Conservation (phyloP, 2,329 filamentous ascomycete genomes). For the Orbilia quercus region DNA sequence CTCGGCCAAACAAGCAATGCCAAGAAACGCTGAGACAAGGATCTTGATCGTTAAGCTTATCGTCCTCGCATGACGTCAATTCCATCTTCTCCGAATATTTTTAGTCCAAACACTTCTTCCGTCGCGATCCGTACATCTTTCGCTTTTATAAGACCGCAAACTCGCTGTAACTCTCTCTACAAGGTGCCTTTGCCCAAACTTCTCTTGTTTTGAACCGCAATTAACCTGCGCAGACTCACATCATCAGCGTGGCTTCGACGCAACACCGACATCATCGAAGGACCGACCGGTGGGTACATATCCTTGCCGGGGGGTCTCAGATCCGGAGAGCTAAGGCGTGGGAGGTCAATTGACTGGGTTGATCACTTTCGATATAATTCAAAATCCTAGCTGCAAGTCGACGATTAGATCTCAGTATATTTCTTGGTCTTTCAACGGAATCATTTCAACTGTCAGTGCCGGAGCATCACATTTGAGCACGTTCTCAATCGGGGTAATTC, state of each 20-base stretch:
- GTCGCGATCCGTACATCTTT: constrained; percentile 27
- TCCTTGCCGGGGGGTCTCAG: too few relatives aligned
- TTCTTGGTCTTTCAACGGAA: neutral
- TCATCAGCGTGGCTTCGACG: too few relatives aligned
- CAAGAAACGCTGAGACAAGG: constrained; percentile 16
- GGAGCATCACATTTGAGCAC: neutral
- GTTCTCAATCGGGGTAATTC: constrained; percentile 10
- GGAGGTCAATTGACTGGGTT: too few relatives aligned
- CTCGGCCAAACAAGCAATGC: constrained; percentile 31
- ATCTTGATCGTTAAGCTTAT: constrained; percentile 14
- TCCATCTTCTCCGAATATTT: neutral
- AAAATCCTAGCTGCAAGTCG: too few relatives aligned
- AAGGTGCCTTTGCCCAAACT: neutral
- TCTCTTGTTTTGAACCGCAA: too few relatives aligned
- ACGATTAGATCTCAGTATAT: too few relatives aligned
- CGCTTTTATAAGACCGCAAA: constrained; percentile 25
- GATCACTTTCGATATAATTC: too few relatives aligned
- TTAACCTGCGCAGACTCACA: neutral
- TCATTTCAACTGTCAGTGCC: neutral
- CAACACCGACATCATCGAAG: too few relatives aligned
- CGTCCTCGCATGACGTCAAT: constrained; percentile 26
- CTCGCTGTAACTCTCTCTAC: neutral
- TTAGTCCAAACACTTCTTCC: constrained; percentile 7
- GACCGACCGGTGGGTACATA: too few relatives aligned
- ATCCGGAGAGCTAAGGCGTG: too few relatives aligned